Conservation (phyloP, 73 alveolate genomes). For the Paramecium biaurelia region DNA sequence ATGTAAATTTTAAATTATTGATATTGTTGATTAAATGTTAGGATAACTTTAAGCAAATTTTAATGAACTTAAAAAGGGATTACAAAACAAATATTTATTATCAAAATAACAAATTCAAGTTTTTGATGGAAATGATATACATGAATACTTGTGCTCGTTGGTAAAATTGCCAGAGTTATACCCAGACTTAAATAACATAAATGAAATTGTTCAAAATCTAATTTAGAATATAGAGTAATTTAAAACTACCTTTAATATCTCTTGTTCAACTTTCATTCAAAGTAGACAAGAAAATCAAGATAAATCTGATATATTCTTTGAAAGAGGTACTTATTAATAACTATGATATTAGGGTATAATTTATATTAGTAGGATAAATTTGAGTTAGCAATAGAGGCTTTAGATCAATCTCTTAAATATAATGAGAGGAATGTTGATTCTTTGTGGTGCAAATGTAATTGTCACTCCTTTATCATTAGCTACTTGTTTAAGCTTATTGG, state of each 20-base stretch:
- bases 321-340: not conserved
- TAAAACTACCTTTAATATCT: not conserved
- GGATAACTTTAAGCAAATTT: not conserved
- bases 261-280: too few relatives aligned
- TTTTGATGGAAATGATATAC: not conserved
- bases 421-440: not conserved
- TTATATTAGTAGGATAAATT: not conserved
- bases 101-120: not conserved
- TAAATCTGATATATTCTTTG: not conserved
- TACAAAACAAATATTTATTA: not conserved
- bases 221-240: not conserved
- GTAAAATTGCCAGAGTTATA: not conserved
- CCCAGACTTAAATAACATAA: not conserved
- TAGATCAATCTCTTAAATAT: not conserved
- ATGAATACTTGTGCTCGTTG: not conserved
- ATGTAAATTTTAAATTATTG: not conserved
- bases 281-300: not conserved
- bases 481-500: not conserved
- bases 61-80: not conserved
- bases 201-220: not conserved
- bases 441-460: not conserved
- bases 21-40: not conserved
- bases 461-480: not conserved
- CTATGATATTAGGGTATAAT: not conserved
- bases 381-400: not conserved